Conservation (phyloP, 768 basidiomycete genomes). For the Tricholoma saponaceum region DNA sequence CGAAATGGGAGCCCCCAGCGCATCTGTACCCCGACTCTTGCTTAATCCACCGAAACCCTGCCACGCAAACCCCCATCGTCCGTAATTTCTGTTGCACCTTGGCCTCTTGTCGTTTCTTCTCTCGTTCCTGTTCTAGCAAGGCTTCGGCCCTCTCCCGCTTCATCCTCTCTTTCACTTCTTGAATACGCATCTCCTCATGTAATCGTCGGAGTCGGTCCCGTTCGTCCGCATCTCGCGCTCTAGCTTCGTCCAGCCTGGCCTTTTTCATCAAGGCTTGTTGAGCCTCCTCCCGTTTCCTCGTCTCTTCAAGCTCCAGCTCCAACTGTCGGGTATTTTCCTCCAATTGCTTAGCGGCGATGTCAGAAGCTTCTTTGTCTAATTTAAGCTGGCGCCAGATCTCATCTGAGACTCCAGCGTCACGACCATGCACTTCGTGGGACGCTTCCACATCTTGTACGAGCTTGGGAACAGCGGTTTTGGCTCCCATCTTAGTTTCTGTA, state of each 20-base stretch:
- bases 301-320: not conserved
- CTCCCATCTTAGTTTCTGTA: not conserved
- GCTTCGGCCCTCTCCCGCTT: not conserved
- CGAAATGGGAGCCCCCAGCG: conserved; percentile 19
- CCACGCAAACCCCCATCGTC: conserved; percentile 43
- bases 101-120: conserved; percentile 27
- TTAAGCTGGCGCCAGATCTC: not conserved
- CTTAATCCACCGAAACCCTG: conserved; percentile 16
- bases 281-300: not conserved
- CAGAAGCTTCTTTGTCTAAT: not conserved
- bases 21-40: conserved; percentile 16
- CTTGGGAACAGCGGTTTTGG: not conserved
- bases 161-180: not conserved
- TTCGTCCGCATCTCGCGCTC: not conserved
- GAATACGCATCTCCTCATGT: not conserved
- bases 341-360: not conserved
- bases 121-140: not conserved
- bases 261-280: not conserved
- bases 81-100: conserved; percentile 38
- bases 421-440: not conserved
- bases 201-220: not conserved
- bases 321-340: not conserved
- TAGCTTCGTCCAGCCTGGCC: not conserved
- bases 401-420: not conserved
- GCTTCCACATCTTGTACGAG: not conserved